Conservation (phyloP, 176 grass and related monocot species). For the Phoenix roebelenii region DNA sequence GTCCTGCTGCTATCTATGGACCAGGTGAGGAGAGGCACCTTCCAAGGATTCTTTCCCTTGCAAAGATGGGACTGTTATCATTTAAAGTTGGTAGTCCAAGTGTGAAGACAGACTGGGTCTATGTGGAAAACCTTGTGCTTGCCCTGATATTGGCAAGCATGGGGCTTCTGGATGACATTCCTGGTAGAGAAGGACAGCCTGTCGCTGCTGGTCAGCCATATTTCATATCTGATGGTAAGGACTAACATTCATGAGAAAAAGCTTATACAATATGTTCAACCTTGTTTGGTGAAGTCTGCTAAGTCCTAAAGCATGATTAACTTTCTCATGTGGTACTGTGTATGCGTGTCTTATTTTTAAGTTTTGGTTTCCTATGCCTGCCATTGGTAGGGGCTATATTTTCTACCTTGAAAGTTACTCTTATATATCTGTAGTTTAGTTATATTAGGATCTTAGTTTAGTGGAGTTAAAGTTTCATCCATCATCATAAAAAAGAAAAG, state of each 20-base stretch:
- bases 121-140: conserved; percentile 89
- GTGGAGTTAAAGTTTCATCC: no score
- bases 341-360: no score
- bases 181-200: conserved; percentile 51
- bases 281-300: no score
- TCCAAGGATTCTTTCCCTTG: conserved; percentile 88
- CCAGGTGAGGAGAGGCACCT: conserved; percentile 80
- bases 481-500: no score
- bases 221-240: conserved; percentile 94
- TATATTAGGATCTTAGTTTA: no score
- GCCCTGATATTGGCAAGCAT: conserved; percentile 79
- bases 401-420: no score
- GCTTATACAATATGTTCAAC: no score
- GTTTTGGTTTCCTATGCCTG: no score
- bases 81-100: conserved; percentile 61
- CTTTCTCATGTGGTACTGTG: no score
- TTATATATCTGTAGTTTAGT: no score
- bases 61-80: conserved; percentile 65
- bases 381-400: no score
- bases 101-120: conserved; percentile 92
- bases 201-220: conserved; percentile 79
- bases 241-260: not conserved
- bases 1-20: conserved; percentile 88
- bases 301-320: no score
- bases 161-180: conserved; percentile 69